Evolutionary conservation across 1,284 basidiomycete genomes (phyloP), one percentile per base, ranked within the genome.

Genomic region (Coriolopsis trogii): DNA sequence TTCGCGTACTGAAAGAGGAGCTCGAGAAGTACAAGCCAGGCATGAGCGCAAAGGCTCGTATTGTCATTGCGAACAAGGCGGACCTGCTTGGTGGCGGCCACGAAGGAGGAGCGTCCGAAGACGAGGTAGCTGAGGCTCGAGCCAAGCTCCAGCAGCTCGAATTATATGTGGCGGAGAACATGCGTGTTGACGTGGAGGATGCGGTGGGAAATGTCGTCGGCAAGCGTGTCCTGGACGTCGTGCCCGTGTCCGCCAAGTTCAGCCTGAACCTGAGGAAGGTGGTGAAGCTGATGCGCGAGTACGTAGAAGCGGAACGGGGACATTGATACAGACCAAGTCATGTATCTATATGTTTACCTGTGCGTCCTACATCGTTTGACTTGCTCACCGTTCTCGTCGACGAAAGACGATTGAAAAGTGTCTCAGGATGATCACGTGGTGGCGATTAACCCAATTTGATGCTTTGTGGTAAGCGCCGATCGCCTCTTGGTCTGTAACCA

Each of bases 1-100:
- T 98, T 16, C 63, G 71, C 3, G 78, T 88, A 6, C 76, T 98
- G 4, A 78, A 80, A 30, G 80, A 85, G 24, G 95, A 98, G 70
- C 76, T 97, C 24, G 93, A 97, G 64, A 84, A 82, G 52, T 95
- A 97, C 70, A 83, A 91, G 65, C 72, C 79, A 2, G 92, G 91
- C 1, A 83, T 98, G 73, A 89, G 87, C 56, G 65, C 70, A 16
- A 87, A 89, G 59, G 91, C 83, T 9, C 79, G 87, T 23, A 76
- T 96, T 63, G 87, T 99, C 23, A 78, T 98, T 20, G 91, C 94
- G 16, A 99, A 98, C 77, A 98, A 99, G 72, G 95, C 93, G 0
- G 96, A 99, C 70, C 68, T 91, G 37, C 78, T 95, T 12, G 73
- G 67, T 2, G 73, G 76, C 36, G 73, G 66, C 4, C 73, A 75